Conservation (phyloP, 192 early-diverging fungal species). For the Entophlyctis luteolus region DNA sequence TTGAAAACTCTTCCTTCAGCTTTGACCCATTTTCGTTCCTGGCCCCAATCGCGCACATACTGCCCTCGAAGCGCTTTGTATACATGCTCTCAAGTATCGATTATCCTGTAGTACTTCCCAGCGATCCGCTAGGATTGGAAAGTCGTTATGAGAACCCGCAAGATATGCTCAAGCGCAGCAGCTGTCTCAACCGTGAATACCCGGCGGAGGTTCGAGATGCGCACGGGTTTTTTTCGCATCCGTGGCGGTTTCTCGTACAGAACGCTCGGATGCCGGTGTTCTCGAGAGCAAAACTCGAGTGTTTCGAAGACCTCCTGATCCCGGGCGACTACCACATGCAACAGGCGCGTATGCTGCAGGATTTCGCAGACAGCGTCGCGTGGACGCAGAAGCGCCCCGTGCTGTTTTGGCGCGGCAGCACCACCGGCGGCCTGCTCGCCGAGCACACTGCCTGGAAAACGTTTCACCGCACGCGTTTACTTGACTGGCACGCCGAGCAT, state of each 20-base stretch:
- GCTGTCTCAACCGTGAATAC: not conserved
- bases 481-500: slow-evolving; percentile 1
- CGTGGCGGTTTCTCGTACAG: not conserved
- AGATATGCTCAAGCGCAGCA: not conserved
- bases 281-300: not conserved
- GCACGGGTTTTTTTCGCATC: not conserved
- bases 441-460: not conserved
- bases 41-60: not conserved
- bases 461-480: not conserved
- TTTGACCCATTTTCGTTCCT: not conserved
- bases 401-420: slow-evolving; percentile 10
- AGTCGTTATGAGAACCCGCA: not conserved
- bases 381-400: not conserved
- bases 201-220: not conserved
- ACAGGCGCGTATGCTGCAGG: not conserved
- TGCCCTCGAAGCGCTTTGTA: not conserved
- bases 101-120: not conserved
- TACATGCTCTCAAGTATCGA: not conserved
- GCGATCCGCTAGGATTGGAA: not conserved
- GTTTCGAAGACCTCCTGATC: not conserved
- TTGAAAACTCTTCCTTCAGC: not conserved
- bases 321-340: not conserved
- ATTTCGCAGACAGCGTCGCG: not conserved
- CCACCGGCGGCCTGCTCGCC: not conserved
- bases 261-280: not conserved